These are phyloP conservation scores for Cercospora berteroae DNA, from an alignment of 2,329 filamentous ascomycete species.

Conservation along the genomic window DNA sequence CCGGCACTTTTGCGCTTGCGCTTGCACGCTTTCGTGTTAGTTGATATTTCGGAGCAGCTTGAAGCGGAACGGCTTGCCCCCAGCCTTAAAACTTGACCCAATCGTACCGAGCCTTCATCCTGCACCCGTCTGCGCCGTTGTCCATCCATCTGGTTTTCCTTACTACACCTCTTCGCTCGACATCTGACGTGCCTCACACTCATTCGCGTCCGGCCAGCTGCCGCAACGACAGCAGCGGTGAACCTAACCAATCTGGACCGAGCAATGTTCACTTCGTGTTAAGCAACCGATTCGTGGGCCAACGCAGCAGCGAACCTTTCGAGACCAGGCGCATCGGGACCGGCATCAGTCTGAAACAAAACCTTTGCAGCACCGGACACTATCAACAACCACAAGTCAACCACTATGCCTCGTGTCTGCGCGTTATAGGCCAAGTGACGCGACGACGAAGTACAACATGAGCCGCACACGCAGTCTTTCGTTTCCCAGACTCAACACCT, in stretches of 20 bases:
- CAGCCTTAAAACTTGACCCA: not conserved
- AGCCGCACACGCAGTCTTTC: constrained; percentile 32
- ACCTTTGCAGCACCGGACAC: constrained; percentile 11
- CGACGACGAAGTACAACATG: constrained; percentile 29
- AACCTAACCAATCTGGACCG: not conserved
- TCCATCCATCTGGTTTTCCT: not conserved
- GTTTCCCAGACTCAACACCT: constrained; percentile 28
- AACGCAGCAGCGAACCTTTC: constrained; percentile 15
- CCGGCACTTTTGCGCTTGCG: no score
- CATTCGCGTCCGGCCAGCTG: not conserved
- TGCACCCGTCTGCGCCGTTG: not conserved
- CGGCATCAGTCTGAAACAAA: constrained; percentile 21
- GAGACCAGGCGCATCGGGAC: constrained; percentile 24
- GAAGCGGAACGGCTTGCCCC: no score
- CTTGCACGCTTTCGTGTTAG: no score
- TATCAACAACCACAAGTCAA: constrained; percentile 16
- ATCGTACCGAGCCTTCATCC: not conserved
- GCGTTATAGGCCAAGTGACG: constrained; percentile 18
- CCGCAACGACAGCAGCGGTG: not conserved
- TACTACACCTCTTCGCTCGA: constrained; percentile 1
- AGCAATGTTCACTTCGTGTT: not conserved
- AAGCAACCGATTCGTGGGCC: constrained; percentile 27
- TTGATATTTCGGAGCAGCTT: no score
- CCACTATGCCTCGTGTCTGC: constrained; percentile 27
- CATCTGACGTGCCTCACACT: not conserved